Evolutionary conservation across 345 rosid genomes (phyloP).

Genomic region (Eucalyptus lansdowneana): DNA sequence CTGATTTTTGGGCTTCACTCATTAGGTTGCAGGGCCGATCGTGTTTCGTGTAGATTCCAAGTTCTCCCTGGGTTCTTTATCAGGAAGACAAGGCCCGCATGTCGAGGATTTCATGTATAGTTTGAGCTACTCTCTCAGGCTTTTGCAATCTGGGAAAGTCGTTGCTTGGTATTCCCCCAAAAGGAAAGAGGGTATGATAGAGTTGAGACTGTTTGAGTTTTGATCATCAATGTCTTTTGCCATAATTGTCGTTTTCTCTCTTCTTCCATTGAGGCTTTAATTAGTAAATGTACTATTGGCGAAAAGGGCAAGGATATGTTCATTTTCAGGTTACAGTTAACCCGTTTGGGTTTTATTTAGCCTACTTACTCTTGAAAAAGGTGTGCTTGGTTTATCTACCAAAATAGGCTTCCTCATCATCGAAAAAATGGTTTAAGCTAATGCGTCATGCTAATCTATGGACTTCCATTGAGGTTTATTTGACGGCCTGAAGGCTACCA

Average conservation of each 20-base stretch:
- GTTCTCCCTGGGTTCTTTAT: conserved; percentile 27
- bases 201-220: conserved; percentile 65
- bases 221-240: background rate
- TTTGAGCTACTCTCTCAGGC: conserved; percentile 62
- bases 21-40: conserved; percentile 70
- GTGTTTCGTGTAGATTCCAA: conserved; percentile 52
- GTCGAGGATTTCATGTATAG: conserved; percentile 59
- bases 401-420: background rate
- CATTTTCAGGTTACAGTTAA: background rate
- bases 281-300: background rate
- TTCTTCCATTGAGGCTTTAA: background rate
- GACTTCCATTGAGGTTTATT: background rate
- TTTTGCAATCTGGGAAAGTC: conserved; percentile 56
- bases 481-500: background rate
- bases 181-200: conserved; percentile 83
- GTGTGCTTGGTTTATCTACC: background rate
- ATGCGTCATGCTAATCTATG: background rate
- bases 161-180: conserved; percentile 93
- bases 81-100: conserved; percentile 15
- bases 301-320: background rate
- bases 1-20: background rate
- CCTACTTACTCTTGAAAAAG: background rate
- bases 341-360: background rate
- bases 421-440: background rate
- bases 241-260: background rate